These are phyloP conservation scores for Perkinsela sp. DNA, from an alignment of 208 protist genomes.

Conservation along the genomic window DNA sequence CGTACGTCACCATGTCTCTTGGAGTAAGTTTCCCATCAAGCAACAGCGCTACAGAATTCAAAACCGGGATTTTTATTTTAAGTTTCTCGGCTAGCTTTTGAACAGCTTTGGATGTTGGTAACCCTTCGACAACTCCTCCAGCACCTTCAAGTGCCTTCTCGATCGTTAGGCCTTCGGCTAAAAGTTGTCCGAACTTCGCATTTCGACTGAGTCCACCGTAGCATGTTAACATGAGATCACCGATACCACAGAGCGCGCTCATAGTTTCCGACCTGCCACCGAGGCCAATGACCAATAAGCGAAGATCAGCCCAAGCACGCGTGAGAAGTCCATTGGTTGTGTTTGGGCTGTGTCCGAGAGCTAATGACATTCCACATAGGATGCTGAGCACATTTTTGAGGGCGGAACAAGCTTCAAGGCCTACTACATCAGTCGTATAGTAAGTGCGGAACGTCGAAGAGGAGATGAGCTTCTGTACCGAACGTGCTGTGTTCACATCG, in stretches of 20 bases:
- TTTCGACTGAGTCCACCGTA: slow-evolving; percentile 53
- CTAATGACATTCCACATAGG: slow-evolving; percentile 24
- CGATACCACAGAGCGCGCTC: slow-evolving; percentile 48
- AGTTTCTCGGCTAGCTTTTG: slow-evolving; percentile 16
- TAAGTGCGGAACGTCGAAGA: slow-evolving; percentile 37
- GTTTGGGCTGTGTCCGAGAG: slow-evolving; percentile 31
- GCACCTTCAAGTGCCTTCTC: slow-evolving; percentile 19
- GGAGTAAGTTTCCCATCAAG: too few species aligned
- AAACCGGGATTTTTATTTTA: slow-evolving; percentile 27
- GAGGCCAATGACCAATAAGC: slow-evolving; percentile 29
- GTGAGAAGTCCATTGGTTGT: slow-evolving; percentile 38
- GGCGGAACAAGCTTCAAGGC: slow-evolving; percentile 52
- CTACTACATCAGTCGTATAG: slow-evolving; percentile 34
- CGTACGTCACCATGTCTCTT: too few species aligned
- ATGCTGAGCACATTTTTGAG: slow-evolving; percentile 65
- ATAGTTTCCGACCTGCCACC: slow-evolving; percentile 33
- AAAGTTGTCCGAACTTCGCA: slow-evolving; percentile 39
- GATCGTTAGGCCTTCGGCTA: slow-evolving; percentile 27
- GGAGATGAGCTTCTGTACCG: slow-evolving; percentile 36
- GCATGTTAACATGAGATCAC: slow-evolving; percentile 56
- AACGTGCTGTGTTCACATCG: slow-evolving; percentile 18
- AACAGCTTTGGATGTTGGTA: slow-evolving; percentile 29
- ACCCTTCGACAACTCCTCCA: slow-evolving; percentile 39
- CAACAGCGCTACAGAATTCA: too few species aligned
- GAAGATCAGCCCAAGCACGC: slow-evolving; percentile 45